A percentile compares a stretch with the other conserved stretches of the same genome.
These are phyloP conservation scores for Oryza brachyantha DNA, from an alignment of 176 grass and related monocot genomes.

Conservation along the genomic window DNA sequence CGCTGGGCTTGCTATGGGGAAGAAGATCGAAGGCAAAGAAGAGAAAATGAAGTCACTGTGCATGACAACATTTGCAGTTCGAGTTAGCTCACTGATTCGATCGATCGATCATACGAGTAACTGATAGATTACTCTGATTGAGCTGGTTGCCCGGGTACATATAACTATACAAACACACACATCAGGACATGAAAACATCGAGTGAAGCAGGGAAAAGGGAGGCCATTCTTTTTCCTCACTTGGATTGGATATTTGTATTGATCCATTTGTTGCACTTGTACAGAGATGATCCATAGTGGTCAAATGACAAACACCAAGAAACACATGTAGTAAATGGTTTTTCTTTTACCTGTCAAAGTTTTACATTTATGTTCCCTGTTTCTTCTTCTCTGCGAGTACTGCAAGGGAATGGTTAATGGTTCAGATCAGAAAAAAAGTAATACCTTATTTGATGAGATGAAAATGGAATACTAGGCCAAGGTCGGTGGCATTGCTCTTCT, in stretches of 20 bases:
- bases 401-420: too few species aligned
- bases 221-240: too few species aligned
- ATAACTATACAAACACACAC: background rate
- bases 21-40: slow-evolving; percentile 46
- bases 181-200: background rate
- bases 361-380: background rate
- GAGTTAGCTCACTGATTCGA: background rate
- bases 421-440: too few species aligned
- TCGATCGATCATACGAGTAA: background rate
- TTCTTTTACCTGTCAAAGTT: background rate
- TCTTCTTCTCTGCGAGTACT: too few species aligned
- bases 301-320: background rate
- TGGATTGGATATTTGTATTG: background rate
- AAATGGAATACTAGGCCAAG: background rate
- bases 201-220: background rate
- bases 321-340: background rate
- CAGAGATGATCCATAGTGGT: background rate
- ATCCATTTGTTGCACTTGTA: background rate
- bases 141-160: background rate
- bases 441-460: background rate
- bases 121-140: background rate
- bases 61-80: background rate
- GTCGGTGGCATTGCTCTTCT: too few species aligned
- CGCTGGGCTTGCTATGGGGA: slow-evolving; percentile 55
- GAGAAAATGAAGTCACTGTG: slow-evolving; percentile 26